phyloP scores from a whole-genome alignment of 805 yeast genomes.

The Metschnikowia noctiluminum region DNA sequence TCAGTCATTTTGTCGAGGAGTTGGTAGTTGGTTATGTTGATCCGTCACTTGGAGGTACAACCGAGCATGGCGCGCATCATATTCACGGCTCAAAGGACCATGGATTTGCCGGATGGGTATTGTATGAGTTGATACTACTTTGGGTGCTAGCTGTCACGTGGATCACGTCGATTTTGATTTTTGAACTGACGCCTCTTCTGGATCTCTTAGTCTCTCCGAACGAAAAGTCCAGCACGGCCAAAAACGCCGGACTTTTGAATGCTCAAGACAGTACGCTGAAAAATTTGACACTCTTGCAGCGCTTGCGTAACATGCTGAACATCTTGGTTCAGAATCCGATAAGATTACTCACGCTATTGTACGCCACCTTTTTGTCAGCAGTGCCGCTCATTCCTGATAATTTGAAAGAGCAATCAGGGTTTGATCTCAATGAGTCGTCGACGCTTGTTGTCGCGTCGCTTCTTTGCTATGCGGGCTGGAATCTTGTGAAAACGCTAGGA shows the following conservation, averaged over 20 bases:
- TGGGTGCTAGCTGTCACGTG: slow-evolving; percentile 22
- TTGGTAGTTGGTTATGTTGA: slow-evolving; percentile 40
- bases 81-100: slow-evolving; percentile 28
- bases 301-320: slow-evolving; percentile 3
- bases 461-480: slow-evolving; percentile 50
- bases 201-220: slow-evolving; percentile 23
- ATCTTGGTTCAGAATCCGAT: slow-evolving; percentile 36
- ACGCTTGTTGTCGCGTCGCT: slow-evolving; percentile 44
- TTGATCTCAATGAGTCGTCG: slow-evolving; percentile 44
- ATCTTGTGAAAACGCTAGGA: slow-evolving; percentile 48
- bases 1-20: slow-evolving; percentile 86
- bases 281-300: neutral
- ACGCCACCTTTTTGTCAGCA: slow-evolving; percentile 37
- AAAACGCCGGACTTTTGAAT: neutral
- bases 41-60: slow-evolving; percentile 17
- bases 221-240: neutral
- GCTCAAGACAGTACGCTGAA: neutral
- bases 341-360: slow-evolving; percentile 44
- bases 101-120: slow-evolving; percentile 23
- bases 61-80: slow-evolving; percentile 36
- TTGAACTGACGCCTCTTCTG: slow-evolving; percentile 32
- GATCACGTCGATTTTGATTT: slow-evolving; percentile 33
- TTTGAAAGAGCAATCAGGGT: slow-evolving; percentile 25
- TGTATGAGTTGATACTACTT: slow-evolving; percentile 27
- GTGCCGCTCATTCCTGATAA: slow-evolving; percentile 39